These are phyloP conservation scores for Cladophialophora yegresii DNA, from an alignment of 2,329 filamentous ascomycete genomes.

Conservation along the genomic window DNA sequence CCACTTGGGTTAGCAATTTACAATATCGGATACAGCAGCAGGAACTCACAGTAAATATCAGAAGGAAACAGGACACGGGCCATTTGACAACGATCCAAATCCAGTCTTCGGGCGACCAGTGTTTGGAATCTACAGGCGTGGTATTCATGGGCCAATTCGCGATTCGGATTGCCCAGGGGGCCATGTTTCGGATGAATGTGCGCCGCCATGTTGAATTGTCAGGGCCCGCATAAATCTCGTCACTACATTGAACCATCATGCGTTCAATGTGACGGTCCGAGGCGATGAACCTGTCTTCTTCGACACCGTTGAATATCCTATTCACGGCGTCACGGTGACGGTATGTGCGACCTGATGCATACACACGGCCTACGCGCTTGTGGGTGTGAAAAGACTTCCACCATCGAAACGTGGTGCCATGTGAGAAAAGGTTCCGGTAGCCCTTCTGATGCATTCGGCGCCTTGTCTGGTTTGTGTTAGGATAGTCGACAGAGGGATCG, in stretches of 20 bases:
- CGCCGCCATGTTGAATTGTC: slow-evolving; percentile 17
- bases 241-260: slow-evolving; percentile 19
- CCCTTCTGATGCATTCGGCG: slow-evolving; percentile 18
- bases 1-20: neutral
- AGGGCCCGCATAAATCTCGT: slow-evolving; percentile 15
- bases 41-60: slow-evolving; percentile 8
- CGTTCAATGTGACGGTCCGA: slow-evolving; percentile 9
- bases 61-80: slow-evolving; percentile 13
- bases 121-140: slow-evolving; percentile 1
- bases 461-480: slow-evolving; percentile 7
- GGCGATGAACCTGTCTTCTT: slow-evolving; percentile 16
- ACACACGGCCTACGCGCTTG: slow-evolving; percentile 1
- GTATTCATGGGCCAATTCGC: slow-evolving; percentile 23
- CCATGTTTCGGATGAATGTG: slow-evolving; percentile 20
- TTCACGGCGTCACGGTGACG: slow-evolving; percentile 18
- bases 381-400: slow-evolving; percentile 7
- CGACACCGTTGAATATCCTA: slow-evolving; percentile 4
- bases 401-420: slow-evolving; percentile 12
- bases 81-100: slow-evolving; percentile 12
- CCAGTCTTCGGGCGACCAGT: slow-evolving; percentile 15
- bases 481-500: no score
- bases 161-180: slow-evolving; percentile 12
- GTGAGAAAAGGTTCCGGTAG: slow-evolving; percentile 12
- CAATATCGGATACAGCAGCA: neutral
- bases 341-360: neutral